A percentile compares a stretch with the other conserved stretches of the same genome.
Conservation (phyloP, 805 yeast species). For the Isabelozyma rhagii region DNA sequence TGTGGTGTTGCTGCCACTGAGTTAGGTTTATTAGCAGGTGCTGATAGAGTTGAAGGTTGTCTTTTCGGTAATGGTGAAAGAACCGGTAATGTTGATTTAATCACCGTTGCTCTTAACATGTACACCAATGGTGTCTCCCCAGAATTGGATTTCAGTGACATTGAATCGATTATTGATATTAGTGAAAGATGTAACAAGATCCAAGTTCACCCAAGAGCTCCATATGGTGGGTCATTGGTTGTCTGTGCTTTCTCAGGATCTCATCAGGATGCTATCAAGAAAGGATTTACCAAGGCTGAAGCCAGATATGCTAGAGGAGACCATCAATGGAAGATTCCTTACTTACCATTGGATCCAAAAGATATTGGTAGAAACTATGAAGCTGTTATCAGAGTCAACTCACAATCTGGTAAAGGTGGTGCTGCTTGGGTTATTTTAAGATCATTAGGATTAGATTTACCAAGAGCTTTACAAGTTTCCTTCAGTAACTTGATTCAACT, state of each 20-base stretch:
- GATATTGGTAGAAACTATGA: slow-evolving; percentile 80
- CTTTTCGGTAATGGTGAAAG: slow-evolving; percentile 82
- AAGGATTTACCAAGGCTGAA: slow-evolving; percentile 57
- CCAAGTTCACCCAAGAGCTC: slow-evolving; percentile 71
- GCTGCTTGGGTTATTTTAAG: slow-evolving; percentile 79
- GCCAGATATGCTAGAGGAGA: slow-evolving; percentile 33
- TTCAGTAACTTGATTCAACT: slow-evolving; percentile 65
- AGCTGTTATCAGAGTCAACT: slow-evolving; percentile 79
- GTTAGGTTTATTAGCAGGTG: slow-evolving; percentile 76
- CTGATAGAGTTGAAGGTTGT: slow-evolving; percentile 83
- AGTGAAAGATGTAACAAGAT: slow-evolving; percentile 77
- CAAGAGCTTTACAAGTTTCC: slow-evolving; percentile 66
- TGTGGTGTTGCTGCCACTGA: slow-evolving; percentile 84
- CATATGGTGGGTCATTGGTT: slow-evolving; percentile 76
- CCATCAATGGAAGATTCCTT: slow-evolving; percentile 62
- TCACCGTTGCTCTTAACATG: slow-evolving; percentile 72
- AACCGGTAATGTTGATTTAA: slow-evolving; percentile 79
- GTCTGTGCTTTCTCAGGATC: slow-evolving; percentile 78
- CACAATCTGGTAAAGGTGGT: slow-evolving; percentile 88
- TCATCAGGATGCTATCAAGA: slow-evolving; percentile 70
- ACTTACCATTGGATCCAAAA: slow-evolving; percentile 76
- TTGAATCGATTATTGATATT: slow-evolving; percentile 62
- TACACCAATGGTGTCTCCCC: slow-evolving; percentile 78
- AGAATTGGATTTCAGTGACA: slow-evolving; percentile 65
- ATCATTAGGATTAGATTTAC: slow-evolving; percentile 69